phyloP scores from a whole-genome alignment of 202 grass and related monocot species.

The Setaria viridis region DNA sequence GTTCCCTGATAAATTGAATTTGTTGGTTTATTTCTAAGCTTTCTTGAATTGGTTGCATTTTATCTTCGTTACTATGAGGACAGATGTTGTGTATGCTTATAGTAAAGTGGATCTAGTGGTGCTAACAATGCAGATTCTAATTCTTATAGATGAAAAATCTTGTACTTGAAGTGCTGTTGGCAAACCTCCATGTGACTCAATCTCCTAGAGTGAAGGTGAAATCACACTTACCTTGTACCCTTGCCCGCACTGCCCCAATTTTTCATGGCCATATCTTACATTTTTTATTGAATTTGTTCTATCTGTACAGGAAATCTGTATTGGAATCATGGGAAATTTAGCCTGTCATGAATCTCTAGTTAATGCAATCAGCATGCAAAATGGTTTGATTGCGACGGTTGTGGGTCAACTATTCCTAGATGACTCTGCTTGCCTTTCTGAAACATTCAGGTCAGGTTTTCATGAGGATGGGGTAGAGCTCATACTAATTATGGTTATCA shows the following conservation, averaged over 20 bases:
- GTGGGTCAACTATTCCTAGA: slow-evolving; percentile 80
- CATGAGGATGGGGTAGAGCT: background rate
- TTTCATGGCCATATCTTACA: slow-evolving; percentile 17
- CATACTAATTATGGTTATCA: slow-evolving; percentile 6
- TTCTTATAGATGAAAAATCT: slow-evolving; percentile 75
- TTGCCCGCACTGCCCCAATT: slow-evolving; percentile 3
- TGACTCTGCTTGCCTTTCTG: slow-evolving; percentile 75
- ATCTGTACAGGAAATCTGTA: slow-evolving; percentile 82
- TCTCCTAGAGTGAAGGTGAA: slow-evolving; percentile 77
- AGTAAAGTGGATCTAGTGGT: slow-evolving; percentile 35
- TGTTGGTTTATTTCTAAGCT: background rate
- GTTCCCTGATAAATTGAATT: background rate
- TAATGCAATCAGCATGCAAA: slow-evolving; percentile 60
- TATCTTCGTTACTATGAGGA: background rate
- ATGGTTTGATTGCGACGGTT: slow-evolving; percentile 74
- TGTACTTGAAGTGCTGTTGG: slow-evolving; percentile 89
- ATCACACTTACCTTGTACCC: slow-evolving; percentile 10
- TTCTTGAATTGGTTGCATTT: background rate
- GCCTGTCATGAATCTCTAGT: slow-evolving; percentile 79
- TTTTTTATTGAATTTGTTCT: slow-evolving; percentile 27
- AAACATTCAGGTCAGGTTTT: slow-evolving; percentile 80
- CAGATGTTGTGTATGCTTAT: slow-evolving; percentile 4
- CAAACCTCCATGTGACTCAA: slow-evolving; percentile 67
- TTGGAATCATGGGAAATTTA: slow-evolving; percentile 95
- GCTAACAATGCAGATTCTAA: slow-evolving; percentile 45